A percentile compares a stretch with the other conserved stretches of the same genome.
phyloP scores from a whole-genome alignment of 192 early-diverging fungal species.

The Coemansia sp. region DNA sequence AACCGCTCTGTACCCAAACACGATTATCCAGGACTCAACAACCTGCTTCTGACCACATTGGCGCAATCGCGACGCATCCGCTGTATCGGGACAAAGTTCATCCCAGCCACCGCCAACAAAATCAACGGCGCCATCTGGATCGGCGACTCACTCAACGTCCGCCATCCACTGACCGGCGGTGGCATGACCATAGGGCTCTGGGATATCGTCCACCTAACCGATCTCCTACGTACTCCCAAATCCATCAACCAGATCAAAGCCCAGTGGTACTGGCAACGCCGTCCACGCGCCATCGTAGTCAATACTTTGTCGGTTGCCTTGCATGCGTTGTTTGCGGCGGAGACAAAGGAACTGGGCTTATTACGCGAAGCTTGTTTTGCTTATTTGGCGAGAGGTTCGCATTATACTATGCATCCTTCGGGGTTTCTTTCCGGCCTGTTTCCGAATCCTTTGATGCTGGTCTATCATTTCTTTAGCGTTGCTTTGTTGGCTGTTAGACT shows the following conservation, averaged over 20 bases:
- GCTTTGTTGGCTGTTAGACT: slow-evolving; percentile 60
- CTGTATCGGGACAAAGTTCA: slow-evolving; percentile 87
- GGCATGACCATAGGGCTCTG: slow-evolving; percentile 97
- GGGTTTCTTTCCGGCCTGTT: slow-evolving; percentile 84
- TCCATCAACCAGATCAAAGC: slow-evolving; percentile 45
- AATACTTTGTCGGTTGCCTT: slow-evolving; percentile 95
- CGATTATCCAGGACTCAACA: slow-evolving; percentile 66
- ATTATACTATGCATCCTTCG: slow-evolving; percentile 78
- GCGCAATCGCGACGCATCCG: slow-evolving; percentile 68
- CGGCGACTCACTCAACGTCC: slow-evolving; percentile 96
- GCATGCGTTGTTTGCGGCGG: slow-evolving; percentile 86
- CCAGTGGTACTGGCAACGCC: slow-evolving; percentile 76
- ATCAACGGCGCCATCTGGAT: slow-evolving; percentile 76
- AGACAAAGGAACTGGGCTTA: slow-evolving; percentile 62
- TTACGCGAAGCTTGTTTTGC: slow-evolving; percentile 86
- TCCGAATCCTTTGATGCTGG: slow-evolving; percentile 71
- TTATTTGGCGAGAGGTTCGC: slow-evolving; percentile 84
- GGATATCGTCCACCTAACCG: slow-evolving; percentile 78
- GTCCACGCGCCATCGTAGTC: slow-evolving; percentile 71
- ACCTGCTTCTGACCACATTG: slow-evolving; percentile 65
- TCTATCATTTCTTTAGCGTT: slow-evolving; percentile 93
- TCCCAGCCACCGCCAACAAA: slow-evolving; percentile 83
- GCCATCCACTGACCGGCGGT: slow-evolving; percentile 92
- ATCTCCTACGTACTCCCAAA: slow-evolving; percentile 63
- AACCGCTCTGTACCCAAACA: slow-evolving; percentile 64